phyloP scores from a whole-genome alignment of 2,329 filamentous ascomycete species.

The Moelleriella libera region DNA sequence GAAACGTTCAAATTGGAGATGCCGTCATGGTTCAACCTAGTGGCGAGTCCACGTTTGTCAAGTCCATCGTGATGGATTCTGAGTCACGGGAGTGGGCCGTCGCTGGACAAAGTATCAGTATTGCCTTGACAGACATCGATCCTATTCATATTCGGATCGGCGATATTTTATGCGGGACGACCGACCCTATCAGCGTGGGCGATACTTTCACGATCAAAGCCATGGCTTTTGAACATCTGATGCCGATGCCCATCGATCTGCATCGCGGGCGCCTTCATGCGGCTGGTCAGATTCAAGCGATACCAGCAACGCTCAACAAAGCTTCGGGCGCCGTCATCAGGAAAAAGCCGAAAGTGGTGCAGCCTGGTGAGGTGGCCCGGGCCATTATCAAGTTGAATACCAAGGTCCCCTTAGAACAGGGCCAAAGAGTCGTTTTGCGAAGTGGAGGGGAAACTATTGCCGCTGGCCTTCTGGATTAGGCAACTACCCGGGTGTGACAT shows the following conservation, averaged over 20 bases:
- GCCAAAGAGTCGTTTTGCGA: conserved; percentile 67
- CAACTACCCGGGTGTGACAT: neutral
- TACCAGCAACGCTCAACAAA: conserved; percentile 69
- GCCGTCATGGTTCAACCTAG: conserved; percentile 66
- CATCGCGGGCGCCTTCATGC: conserved; percentile 74
- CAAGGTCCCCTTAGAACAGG: conserved; percentile 66
- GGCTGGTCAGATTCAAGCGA: conserved; percentile 56
- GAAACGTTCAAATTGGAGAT: conserved; percentile 75
- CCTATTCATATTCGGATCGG: conserved; percentile 68
- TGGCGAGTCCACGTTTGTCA: conserved; percentile 67
- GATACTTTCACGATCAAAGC: conserved; percentile 70
- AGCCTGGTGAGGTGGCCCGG: conserved; percentile 64
- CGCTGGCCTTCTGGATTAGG: conserved; percentile 67
- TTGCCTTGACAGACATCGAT: conserved; percentile 81
- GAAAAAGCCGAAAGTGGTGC: conserved; percentile 74
- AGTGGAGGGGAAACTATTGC: conserved; percentile 74
- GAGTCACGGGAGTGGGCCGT: conserved; percentile 75
- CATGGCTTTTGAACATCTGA: conserved; percentile 76
- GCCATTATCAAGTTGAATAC: conserved; percentile 61
- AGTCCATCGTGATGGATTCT: conserved; percentile 64
- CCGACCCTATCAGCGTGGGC: conserved; percentile 53
- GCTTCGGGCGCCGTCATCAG: conserved; percentile 59
- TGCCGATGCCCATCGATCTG: conserved; percentile 80
- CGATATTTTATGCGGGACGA: conserved; percentile 68
- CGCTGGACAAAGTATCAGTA: conserved; percentile 72